These are phyloP conservation scores for Staphylotrichum longicolle DNA, from an alignment of 495 filamentous ascomycete species.

Conservation along the genomic window DNA sequence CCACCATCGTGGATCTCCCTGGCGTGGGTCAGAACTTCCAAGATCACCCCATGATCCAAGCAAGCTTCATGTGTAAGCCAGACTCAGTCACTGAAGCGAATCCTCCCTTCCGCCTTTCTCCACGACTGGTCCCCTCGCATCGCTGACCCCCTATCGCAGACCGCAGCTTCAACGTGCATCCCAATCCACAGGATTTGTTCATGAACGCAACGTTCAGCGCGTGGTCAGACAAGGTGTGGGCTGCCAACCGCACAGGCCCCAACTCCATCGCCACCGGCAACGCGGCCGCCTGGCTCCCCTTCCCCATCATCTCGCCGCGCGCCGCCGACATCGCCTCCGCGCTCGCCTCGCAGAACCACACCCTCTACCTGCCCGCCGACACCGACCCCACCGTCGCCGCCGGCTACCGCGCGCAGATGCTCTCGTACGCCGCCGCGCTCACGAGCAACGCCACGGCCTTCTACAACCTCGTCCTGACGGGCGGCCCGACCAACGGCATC, in stretches of 20 bases:
- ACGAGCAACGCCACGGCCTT: conserved; percentile 42
- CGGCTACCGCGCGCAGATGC: conserved; percentile 49
- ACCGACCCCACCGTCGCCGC: conserved; percentile 42
- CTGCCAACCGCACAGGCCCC: conserved; percentile 43
- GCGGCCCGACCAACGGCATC: conserved; percentile 34
- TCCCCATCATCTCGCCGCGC: conserved; percentile 44
- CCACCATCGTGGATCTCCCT: conserved; percentile 47
- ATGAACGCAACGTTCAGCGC: conserved; percentile 39
- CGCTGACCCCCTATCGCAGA: conserved; percentile 22
- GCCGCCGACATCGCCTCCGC: conserved; percentile 35
- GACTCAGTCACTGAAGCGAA: no score
- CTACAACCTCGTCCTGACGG: conserved; percentile 42
- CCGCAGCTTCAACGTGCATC: conserved; percentile 34
- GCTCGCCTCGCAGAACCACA: conserved; percentile 40
- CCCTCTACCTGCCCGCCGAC: conserved; percentile 35
- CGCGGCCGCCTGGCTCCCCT: conserved; percentile 45
- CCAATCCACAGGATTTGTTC: conserved; percentile 37
- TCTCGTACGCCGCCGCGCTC: conserved; percentile 39
- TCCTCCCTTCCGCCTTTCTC: no score
- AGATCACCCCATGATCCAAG: conserved; percentile 48
- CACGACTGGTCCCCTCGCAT: no score
- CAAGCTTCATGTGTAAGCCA: conserved; percentile 33
- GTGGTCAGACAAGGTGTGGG: conserved; percentile 39
- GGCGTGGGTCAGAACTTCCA: conserved; percentile 60
- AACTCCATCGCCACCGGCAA: conserved; percentile 45